Conservation (phyloP, 306 rosid genomes). For the Prunus mira region DNA sequence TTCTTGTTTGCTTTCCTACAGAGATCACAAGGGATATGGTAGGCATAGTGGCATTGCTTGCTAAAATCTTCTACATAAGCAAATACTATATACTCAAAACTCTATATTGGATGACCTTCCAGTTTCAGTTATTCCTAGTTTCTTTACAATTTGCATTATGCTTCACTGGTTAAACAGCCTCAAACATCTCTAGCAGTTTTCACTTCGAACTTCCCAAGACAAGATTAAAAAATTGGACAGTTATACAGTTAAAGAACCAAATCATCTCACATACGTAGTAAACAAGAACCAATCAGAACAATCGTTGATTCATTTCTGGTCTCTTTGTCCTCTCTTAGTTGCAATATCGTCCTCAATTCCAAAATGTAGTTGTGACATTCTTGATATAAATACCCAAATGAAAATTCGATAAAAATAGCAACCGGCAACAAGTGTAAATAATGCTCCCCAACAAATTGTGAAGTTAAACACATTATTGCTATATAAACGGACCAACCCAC, state of each 20-base stretch:
- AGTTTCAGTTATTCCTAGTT: not conserved
- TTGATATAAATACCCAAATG: not conserved
- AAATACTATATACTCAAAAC: not conserved
- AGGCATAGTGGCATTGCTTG: too few relatives aligned
- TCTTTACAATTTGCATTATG: not conserved
- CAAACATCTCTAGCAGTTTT: not conserved
- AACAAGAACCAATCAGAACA: not conserved
- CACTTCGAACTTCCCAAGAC: not conserved
- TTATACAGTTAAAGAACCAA: not conserved
- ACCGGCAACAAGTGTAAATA: too few relatives aligned
- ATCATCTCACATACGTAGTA: not conserved
- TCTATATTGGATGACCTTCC: not conserved
- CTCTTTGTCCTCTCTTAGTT: not conserved
- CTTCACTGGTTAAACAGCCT: not conserved
- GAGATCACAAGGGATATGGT: too few relatives aligned
- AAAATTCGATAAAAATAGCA: not conserved
- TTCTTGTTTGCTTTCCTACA: not conserved
- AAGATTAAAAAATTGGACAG: not conserved
- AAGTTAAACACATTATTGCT: not conserved
- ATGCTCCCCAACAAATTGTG: not conserved
- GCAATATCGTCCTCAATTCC: not conserved
- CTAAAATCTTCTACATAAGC: too few relatives aligned
- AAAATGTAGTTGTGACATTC: not conserved
- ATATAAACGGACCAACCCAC: not conserved
- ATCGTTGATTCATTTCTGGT: not conserved